phyloP scores from a whole-genome alignment of 306 rosid species.

The Pyrus pyrifolia region DNA sequence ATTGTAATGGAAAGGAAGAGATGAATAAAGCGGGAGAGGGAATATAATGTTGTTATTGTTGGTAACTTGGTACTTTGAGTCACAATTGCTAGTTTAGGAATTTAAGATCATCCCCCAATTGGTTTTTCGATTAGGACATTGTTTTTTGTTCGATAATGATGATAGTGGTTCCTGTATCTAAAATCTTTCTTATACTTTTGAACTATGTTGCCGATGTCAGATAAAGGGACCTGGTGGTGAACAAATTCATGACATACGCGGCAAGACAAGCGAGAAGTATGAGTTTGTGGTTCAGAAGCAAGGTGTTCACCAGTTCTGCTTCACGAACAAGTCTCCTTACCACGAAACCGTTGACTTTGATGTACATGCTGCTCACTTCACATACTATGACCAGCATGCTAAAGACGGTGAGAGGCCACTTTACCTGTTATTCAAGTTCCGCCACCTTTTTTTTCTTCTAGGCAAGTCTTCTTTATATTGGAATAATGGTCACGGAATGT shows the following conservation, averaged over 20 bases:
- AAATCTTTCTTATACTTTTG: neutral
- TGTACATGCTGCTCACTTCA: constrained; percentile 74
- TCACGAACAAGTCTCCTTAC: constrained; percentile 71
- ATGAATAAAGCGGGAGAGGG: neutral
- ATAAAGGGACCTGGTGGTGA: constrained; percentile 81
- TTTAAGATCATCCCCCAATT: neutral
- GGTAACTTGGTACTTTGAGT: neutral
- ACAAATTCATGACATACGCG: constrained; percentile 62
- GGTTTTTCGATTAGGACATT: neutral
- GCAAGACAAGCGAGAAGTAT: constrained; percentile 46
- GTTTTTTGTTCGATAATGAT: neutral
- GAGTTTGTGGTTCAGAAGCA: constrained; percentile 51
- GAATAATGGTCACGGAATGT: constrained; percentile 7
- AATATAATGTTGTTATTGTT: neutral
- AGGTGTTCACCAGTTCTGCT: constrained; percentile 65
- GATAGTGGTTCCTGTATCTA: neutral
- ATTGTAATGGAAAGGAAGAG: too few relatives aligned
- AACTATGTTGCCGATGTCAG: constrained; percentile 23
- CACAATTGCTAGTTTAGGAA: neutral
- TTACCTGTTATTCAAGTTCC: neutral
- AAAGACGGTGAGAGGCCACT: constrained; percentile 67
- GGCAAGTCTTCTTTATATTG: neutral
- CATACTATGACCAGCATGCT: constrained; percentile 73
- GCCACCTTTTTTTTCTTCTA: neutral
- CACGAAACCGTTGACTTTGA: constrained; percentile 76